Evolutionary conservation across 1,284 basidiomycete genomes (phyloP).

Genomic region (Cutaneotrichosporon sp.): DNA sequence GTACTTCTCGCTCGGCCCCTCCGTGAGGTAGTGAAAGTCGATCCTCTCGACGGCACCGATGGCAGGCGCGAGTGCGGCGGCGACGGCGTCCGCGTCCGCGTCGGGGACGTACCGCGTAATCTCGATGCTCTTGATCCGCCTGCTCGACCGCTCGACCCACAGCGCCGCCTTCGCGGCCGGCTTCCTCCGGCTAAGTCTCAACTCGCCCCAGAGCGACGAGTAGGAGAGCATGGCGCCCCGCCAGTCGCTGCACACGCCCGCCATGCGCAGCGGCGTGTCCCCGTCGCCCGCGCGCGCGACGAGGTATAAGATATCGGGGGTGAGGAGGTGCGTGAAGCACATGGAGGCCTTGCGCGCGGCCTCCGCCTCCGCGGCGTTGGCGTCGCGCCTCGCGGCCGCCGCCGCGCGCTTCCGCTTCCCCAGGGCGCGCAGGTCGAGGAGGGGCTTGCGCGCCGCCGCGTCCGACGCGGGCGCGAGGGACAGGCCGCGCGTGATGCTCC

Average conservation of each 20-base stretch:
- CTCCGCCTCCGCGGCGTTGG: constrained; percentile 9
- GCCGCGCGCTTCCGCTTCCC: background rate
- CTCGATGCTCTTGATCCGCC: constrained; percentile 3
- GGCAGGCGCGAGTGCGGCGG: background rate
- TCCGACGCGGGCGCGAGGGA: background rate
- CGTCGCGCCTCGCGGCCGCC: background rate
- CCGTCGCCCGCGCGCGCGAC: constrained; percentile 36
- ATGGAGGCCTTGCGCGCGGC: constrained; percentile 18
- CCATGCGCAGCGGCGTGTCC: constrained; percentile 32
- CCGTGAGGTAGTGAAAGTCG: background rate
- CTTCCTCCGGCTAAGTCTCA: constrained; percentile 29
- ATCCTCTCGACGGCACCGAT: constrained; percentile 11
- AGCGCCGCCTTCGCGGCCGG: constrained; percentile 24
- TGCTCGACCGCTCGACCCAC: constrained; percentile 28
- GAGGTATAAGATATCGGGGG: constrained; percentile 35
- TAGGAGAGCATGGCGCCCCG: constrained; percentile 25
- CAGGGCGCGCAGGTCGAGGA: constrained; percentile 11
- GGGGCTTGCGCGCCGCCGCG: background rate
- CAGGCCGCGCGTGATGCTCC: constrained; percentile 15
- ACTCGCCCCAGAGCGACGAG: constrained; percentile 28
- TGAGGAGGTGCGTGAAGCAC: constrained; percentile 34
- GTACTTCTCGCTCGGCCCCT: background rate
- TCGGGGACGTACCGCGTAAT: background rate
- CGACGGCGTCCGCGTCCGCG: background rate
- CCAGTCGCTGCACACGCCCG: constrained; percentile 37